These are phyloP conservation scores for Oldenlandia corymbosa DNA, from an alignment of 257 asterid genomes.

Conservation along the genomic window DNA sequence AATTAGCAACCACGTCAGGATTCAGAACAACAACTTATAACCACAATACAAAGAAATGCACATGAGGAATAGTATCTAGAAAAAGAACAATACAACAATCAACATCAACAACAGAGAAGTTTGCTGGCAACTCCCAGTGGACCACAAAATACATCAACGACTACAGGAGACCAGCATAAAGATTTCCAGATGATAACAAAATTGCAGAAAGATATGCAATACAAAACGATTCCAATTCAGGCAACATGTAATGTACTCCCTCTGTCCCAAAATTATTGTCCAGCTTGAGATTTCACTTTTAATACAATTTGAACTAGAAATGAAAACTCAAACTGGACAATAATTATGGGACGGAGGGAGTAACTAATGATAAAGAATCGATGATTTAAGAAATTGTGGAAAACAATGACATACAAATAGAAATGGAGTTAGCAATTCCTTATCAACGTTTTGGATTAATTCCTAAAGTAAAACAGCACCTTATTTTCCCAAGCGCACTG, in stretches of 20 bases:
- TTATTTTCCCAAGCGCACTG: conserved; percentile 77
- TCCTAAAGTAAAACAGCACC: conserved; percentile 31
- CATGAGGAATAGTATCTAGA: background rate
- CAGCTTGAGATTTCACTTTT: too few species aligned
- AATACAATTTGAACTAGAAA: too few species aligned
- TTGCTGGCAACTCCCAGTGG: background rate
- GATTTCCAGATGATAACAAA: background rate
- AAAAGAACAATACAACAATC: background rate
- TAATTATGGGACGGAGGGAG: too few species aligned
- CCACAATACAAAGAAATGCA: background rate
- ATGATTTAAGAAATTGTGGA: background rate
- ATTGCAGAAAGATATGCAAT: background rate
- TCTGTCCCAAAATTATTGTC: too few species aligned
- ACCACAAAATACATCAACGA: background rate
- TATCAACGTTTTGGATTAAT: background rate
- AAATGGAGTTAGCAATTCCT: background rate
- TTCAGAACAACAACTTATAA: background rate
- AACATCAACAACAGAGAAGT: background rate
- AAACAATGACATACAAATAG: background rate
- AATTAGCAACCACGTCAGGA: background rate
- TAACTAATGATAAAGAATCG: too few species aligned
- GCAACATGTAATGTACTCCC: too few species aligned
- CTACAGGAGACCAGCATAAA: background rate
- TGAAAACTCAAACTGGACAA: too few species aligned
- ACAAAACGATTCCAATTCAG: background rate